phyloP scores from a whole-genome alignment of 2,329 filamentous ascomycete species.

The Colletotrichum sp. region DNA sequence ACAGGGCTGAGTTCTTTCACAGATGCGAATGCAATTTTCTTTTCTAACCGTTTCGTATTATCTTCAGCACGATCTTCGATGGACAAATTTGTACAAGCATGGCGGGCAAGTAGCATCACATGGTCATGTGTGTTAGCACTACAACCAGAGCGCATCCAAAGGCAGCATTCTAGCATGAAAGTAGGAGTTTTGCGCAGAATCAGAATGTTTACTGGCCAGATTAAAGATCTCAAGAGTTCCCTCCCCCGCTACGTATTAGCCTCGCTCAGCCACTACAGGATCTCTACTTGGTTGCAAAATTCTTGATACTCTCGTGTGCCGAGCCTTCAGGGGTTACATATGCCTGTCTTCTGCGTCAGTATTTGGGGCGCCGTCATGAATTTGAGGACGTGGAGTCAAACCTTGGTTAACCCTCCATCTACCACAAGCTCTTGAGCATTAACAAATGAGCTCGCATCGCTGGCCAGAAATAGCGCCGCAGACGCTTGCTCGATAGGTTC shows the following conservation, averaged over 20 bases:
- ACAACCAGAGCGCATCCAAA: background rate
- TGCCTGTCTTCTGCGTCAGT: background rate
- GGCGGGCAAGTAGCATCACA: background rate
- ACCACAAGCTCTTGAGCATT: slow-evolving; percentile 77
- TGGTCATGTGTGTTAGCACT: background rate
- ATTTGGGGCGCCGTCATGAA: background rate
- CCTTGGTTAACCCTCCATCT: slow-evolving; percentile 74
- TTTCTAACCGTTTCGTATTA: background rate
- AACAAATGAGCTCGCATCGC: slow-evolving; percentile 77
- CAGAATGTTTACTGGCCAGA: background rate
- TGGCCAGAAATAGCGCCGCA: slow-evolving; percentile 75
- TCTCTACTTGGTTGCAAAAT: background rate
- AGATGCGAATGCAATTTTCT: background rate
- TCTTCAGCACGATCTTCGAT: background rate
- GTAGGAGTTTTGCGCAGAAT: background rate
- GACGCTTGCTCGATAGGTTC: slow-evolving; percentile 81
- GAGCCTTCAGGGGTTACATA: slow-evolving; percentile 31
- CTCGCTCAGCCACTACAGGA: rapidly evolving
- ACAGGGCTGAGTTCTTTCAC: background rate
- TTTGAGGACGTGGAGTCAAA: background rate
- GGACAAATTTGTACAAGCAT: background rate
- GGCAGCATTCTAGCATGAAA: background rate
- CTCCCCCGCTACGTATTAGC: rapidly evolving
- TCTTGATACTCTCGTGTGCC: background rate
- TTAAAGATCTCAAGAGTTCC: background rate